A percentile compares a stretch with the other conserved stretches of the same genome.
These are phyloP conservation scores for Ammopiptanthus mongolicus DNA, from an alignment of 306 rosid species.

Conservation along the genomic window DNA sequence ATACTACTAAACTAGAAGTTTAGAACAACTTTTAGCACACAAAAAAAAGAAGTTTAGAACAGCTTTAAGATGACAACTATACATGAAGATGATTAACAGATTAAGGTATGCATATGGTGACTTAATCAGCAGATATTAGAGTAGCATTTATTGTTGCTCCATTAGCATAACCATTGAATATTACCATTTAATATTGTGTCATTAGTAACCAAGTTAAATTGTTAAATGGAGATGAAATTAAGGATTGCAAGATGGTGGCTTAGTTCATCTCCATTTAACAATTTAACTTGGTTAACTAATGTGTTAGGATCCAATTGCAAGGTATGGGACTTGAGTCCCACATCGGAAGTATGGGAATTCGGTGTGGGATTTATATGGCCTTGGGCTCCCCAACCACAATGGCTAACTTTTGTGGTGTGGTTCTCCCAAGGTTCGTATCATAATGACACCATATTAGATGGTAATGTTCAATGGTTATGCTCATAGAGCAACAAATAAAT, in stretches of 20 bases:
- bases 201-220: neutral
- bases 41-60: conserved; percentile 10
- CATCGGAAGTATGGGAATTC: too few species aligned
- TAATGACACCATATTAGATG: neutral
- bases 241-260: neutral
- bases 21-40: conserved; percentile 25
- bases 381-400: too few species aligned
- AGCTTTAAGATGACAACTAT: conserved; percentile 18
- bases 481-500: too few species aligned
- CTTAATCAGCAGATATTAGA: too few species aligned
- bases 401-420: too few species aligned
- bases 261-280: conserved; percentile 2
- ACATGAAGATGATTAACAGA: neutral
- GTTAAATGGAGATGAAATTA: conserved; percentile 9
- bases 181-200: neutral
- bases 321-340: too few species aligned
- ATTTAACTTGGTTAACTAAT: neutral
- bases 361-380: too few species aligned
- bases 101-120: too few species aligned
- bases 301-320: too few species aligned
- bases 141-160: neutral
- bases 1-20: conserved; percentile 15
- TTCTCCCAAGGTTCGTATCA: too few species aligned
- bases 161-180: neutral
- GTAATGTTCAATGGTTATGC: neutral